A percentile compares a stretch with the other conserved stretches of the same genome.
Evolutionary conservation across 1,284 basidiomycete genomes (phyloP).

Genomic region (Ustilago xerochloae): DNA sequence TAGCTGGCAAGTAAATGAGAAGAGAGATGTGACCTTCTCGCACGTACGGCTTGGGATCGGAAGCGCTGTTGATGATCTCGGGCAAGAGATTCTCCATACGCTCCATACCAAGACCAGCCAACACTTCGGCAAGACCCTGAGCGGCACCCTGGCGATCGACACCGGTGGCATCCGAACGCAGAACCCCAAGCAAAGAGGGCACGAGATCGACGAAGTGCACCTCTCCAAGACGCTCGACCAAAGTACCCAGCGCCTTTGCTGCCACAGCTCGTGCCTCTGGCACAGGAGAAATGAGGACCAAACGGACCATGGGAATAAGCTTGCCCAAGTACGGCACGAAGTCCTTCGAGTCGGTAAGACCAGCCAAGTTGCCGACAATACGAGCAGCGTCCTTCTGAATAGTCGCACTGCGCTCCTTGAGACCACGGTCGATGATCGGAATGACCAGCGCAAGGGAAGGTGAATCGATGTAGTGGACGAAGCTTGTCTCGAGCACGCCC

Average conservation of each 20-base stretch:
- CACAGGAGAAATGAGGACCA: conserved; percentile 88
- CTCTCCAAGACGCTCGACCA: conserved; percentile 96
- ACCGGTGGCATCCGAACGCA: conserved; percentile 92
- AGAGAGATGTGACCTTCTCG: conserved; percentile 99
- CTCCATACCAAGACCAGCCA: conserved; percentile 96
- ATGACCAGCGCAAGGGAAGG: conserved; percentile 96
- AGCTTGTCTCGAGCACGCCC: conserved; percentile 89
- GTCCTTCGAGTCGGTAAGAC: conserved; percentile 91
- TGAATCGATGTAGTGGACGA: conserved; percentile 98
- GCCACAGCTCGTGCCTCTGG: conserved; percentile 97
- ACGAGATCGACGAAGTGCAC: conserved; percentile 95
- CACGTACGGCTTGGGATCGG: conserved; percentile 88
- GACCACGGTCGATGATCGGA: conserved; percentile 92
- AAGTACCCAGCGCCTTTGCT: conserved; percentile 94
- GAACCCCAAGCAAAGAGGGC: conserved; percentile 84
- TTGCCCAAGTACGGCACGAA: conserved; percentile 93
- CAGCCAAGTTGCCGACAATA: conserved; percentile 94
- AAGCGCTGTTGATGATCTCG: conserved; percentile 90
- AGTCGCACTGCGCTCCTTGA: conserved; percentile 90
- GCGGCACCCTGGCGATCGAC: conserved; percentile 98
- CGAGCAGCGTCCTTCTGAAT: conserved; percentile 95
- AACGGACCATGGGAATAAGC: conserved; percentile 89
- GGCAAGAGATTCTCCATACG: conserved; percentile 93
- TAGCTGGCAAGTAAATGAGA: conserved; percentile 93
- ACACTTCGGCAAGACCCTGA: conserved; percentile 94